Evolutionary conservation across 208 protist genomes (phyloP).

Genomic region (Leishmania aethiopica): DNA sequence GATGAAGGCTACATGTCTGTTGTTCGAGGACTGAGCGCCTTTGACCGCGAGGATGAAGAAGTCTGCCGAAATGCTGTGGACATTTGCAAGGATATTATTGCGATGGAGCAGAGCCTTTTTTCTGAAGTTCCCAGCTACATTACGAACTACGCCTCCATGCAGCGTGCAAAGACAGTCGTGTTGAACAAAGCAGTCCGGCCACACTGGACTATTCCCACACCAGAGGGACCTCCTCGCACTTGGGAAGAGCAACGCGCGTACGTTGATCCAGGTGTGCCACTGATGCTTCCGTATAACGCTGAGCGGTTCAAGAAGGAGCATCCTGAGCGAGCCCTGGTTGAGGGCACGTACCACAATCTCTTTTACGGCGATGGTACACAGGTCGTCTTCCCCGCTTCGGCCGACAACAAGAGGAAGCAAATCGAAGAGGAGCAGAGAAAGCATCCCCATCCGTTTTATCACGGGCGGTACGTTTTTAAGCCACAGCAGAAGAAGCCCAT

Average conservation of each 20-base stretch:
- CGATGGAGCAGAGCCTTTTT: slow-evolving; percentile 75
- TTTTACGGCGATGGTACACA: slow-evolving; percentile 73
- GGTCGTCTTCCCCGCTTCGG: slow-evolving; percentile 51
- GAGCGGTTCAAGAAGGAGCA: slow-evolving; percentile 45
- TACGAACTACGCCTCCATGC: slow-evolving; percentile 5
- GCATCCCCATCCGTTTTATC: slow-evolving; percentile 27
- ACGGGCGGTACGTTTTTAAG: slow-evolving; percentile 27
- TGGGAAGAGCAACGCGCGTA: slow-evolving; percentile 51
- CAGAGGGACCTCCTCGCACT: slow-evolving; percentile 17
- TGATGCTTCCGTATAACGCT: slow-evolving; percentile 53
- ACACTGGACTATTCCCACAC: slow-evolving; percentile 16
- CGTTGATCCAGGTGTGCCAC: slow-evolving; percentile 72
- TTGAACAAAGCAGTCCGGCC: slow-evolving; percentile 20
- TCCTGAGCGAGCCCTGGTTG: slow-evolving; percentile 17
- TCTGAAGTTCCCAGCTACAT: slow-evolving; percentile 64
- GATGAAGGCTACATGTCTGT: slow-evolving; percentile 48
- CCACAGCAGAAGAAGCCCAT: slow-evolving; percentile 32
- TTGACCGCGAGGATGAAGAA: slow-evolving; percentile 41
- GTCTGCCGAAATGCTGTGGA: slow-evolving; percentile 34
- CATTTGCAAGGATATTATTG: slow-evolving; percentile 53
- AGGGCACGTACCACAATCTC: slow-evolving; percentile 74
- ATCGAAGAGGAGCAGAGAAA: slow-evolving; percentile 48
- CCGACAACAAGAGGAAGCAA: slow-evolving; percentile 72
- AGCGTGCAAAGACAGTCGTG: slow-evolving; percentile 11
- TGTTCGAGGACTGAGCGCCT: slow-evolving; percentile 49